Evolutionary conservation across 768 basidiomycete genomes (phyloP).

Genomic region (Mycena epipterygia): DNA sequence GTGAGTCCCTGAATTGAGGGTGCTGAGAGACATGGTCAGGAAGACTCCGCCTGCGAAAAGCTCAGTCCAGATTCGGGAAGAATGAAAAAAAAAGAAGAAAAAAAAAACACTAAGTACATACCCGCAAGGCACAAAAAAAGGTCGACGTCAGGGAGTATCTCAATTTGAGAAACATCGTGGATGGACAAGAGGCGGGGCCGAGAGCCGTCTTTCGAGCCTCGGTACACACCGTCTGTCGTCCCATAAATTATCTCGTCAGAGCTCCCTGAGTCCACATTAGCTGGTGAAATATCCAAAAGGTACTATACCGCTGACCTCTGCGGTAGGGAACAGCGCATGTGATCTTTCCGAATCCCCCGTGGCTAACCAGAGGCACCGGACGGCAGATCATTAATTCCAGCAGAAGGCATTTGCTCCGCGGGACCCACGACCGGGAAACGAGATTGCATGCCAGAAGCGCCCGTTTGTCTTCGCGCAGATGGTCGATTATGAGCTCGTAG

Average conservation of each 20-base stretch:
- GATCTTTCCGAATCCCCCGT: conserved; percentile 12
- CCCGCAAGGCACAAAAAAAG: conserved; percentile 83
- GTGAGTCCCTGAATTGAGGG: neutral
- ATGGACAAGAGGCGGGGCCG: conserved; percentile 9
- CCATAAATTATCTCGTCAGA: conserved; percentile 18
- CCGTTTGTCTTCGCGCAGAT: conserved; percentile 3
- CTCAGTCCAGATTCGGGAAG: neutral
- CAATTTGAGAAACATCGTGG: conserved; percentile 73
- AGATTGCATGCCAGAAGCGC: conserved; percentile 31
- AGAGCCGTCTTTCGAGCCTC: conserved; percentile 1
- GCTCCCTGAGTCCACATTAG: neutral
- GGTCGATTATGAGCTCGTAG: conserved; percentile 34
- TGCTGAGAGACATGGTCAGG: conserved; percentile 28
- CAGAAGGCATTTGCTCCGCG: conserved; percentile 28
- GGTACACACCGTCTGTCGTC: conserved; percentile 28
- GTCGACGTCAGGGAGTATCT: conserved; percentile 81
- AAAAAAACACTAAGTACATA: conserved; percentile 41
- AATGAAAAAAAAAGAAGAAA: neutral
- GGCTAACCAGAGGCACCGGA: conserved; percentile 7
- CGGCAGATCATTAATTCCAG: conserved; percentile 16
- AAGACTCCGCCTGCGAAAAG: conserved; percentile 14
- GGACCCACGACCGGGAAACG: conserved; percentile 33
- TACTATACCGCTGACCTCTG: neutral
- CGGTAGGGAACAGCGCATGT: conserved; percentile 9
- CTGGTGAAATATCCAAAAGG: neutral